These are phyloP conservation scores for Papiliotrema flavescens DNA, from an alignment of 1,284 basidiomycete species.

Conservation along the genomic window DNA sequence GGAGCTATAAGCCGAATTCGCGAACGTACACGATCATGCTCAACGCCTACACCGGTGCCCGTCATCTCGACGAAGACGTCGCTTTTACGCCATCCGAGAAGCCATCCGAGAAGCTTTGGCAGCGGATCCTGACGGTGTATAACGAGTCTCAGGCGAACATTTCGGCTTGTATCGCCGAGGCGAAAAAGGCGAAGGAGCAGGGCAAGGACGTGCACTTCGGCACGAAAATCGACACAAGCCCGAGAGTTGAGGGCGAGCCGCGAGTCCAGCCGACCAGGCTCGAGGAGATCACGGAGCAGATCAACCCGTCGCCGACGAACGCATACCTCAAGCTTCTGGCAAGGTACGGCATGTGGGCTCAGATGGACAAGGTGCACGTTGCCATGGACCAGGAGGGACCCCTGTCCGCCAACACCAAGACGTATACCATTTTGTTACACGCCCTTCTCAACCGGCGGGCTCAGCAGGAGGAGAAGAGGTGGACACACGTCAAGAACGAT, in stretches of 20 bases:
- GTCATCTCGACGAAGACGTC: slow-evolving; percentile 11
- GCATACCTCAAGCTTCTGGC: slow-evolving; percentile 45
- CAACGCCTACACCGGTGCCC: slow-evolving; percentile 37
- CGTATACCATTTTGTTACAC: slow-evolving; percentile 39
- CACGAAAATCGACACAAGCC: slow-evolving; percentile 3
- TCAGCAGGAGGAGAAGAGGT: neutral
- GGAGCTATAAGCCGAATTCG: slow-evolving; percentile 35
- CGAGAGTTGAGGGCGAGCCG: neutral
- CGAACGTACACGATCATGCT: slow-evolving; percentile 44
- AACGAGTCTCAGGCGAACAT: slow-evolving; percentile 37
- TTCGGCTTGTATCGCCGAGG: neutral
- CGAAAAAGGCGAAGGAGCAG: neutral
- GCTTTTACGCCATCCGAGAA: slow-evolving; percentile 5
- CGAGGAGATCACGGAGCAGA: slow-evolving; percentile 7
- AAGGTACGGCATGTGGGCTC: slow-evolving; percentile 31
- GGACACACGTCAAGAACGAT: neutral
- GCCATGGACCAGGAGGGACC: slow-evolving; percentile 31
- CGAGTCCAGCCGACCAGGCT: neutral
- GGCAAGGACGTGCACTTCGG: too few relatives aligned
- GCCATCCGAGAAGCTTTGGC: slow-evolving; percentile 24
- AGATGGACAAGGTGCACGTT: slow-evolving; percentile 39
- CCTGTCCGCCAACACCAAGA: slow-evolving; percentile 34
- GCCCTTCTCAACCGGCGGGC: slow-evolving; percentile 8
- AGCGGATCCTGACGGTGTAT: slow-evolving; percentile 37
- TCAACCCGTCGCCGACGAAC: slow-evolving; percentile 35